Percentiles rank a stretch among this genome's conserved stretches.
Conservation (phyloP, 768 basidiomycete genomes). For the Russula ochroleuca region DNA sequence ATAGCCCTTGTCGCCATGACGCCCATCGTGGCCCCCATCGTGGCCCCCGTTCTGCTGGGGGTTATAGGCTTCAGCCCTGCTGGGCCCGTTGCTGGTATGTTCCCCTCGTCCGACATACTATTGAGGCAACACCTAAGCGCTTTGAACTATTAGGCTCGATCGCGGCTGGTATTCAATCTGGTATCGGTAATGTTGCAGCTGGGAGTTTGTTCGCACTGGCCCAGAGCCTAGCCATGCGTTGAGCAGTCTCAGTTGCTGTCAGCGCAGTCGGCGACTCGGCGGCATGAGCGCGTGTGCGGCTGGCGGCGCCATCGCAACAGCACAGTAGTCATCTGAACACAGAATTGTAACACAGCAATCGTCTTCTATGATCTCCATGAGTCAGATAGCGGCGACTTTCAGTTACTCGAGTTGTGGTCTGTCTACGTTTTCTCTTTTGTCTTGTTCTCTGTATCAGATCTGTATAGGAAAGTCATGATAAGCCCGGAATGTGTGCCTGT, state of each 20-base stretch:
- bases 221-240: constrained; percentile 21
- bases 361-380: background rate
- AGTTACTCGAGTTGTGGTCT: background rate
- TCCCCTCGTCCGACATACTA: too few relatives aligned
- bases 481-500: too few relatives aligned
- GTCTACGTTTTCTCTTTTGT: background rate
- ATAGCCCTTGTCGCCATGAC: background rate
- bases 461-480: background rate
- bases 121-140: background rate
- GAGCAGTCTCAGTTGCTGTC: background rate
- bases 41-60: background rate
- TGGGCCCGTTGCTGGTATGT: background rate
- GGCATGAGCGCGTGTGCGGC: background rate
- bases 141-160: constrained; percentile 10
- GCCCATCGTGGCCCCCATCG: too few relatives aligned
- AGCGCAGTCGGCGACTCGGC: background rate
- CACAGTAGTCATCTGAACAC: background rate
- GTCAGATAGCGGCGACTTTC: background rate
- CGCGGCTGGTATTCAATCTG: constrained; percentile 10
- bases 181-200: constrained; percentile 20
- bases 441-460: background rate
- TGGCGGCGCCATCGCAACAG: background rate
- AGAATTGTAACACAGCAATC: background rate
- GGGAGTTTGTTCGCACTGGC: constrained; percentile 10
- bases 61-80: background rate